Evolutionary conservation across 495 filamentous ascomycete genomes (phyloP), one percentile per base, ranked within the genome.

Genomic region (Pseudomonodictys pantanalensis): DNA sequence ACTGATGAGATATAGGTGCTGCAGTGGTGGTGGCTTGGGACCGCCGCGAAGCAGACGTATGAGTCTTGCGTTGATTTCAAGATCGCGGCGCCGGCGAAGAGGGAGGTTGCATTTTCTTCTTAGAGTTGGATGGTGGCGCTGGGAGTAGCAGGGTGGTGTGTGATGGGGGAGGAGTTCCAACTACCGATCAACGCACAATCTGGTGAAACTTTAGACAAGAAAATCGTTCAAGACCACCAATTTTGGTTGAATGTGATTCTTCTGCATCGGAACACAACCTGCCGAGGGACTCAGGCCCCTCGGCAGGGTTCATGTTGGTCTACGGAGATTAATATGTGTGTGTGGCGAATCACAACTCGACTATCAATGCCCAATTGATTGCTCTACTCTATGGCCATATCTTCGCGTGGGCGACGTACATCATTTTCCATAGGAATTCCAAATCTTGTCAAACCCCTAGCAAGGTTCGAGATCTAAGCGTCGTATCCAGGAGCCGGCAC

Each of bases 21-120:
- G 11, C 64, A 66, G 41, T 66, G 64, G 64, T 66, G 64, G 64
- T 66, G 64, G 64, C 58, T 47, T 44, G 64, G 64, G 1, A 58
- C 53, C 7, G 48, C 52, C 11, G 64, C 58, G 15, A 62, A 59
- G 52, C 64, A 66, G 48, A 66, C 64, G 3, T 66, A 66, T 48
- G 64, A 62, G 46, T 58, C 52, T 46, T 66, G 64, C 23, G 64
- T 66, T 3, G 64, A 62, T 29, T 66, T 66, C 28, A 56, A 12
- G 52, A 62, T 62, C 28, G 42, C 12, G 9, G 42, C 33, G 35
- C 50, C 50, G n/a, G 20, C 10, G 29, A 28, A n/a, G 12, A 24
- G 10, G 3, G 50, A 53, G 33, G 9, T 12, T 11, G n/a, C 29
- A 11, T 53, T 53, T 23, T 39, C 2, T 4, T 29, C 50, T 4